phyloP scores from a whole-genome alignment of 129 eudicot species.

The Arctium lappa region DNA sequence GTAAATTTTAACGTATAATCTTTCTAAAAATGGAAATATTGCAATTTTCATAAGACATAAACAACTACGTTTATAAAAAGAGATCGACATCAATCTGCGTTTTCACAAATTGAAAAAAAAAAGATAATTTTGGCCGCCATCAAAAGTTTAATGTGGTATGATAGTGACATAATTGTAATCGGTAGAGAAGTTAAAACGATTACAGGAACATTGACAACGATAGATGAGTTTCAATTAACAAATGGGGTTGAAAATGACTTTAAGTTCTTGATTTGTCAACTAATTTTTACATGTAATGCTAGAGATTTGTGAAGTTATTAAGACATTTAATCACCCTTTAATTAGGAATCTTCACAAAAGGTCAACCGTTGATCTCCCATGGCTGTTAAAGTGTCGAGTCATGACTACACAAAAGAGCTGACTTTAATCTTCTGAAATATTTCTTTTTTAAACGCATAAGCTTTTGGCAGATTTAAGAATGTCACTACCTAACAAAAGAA shows the following conservation, averaged over 20 bases:
- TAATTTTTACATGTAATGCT: neutral
- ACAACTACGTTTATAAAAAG: neutral
- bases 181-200: constrained; percentile 12
- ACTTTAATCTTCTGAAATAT: neutral
- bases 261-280: neutral
- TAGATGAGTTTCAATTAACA: neutral
- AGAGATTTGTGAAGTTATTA: neutral
- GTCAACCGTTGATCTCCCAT: constrained; percentile 22
- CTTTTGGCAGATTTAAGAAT: neutral
- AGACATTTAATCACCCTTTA: neutral
- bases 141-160: constrained; percentile 16
- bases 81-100: constrained; percentile 12
- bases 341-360: constrained; percentile 7
- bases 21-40: neutral
- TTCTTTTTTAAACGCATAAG: neutral
- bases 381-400: constrained; percentile 10
- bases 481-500: neutral
- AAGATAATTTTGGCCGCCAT: constrained; percentile 11
- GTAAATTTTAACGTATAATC: neutral
- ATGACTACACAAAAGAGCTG: neutral
- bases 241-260: neutral
- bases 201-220: constrained; percentile 2
- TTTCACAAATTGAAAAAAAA: neutral
- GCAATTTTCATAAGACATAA: neutral
- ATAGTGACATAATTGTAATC: constrained; percentile 23